phyloP scores from a whole-genome alignment of 495 filamentous ascomycete genomes.

The Pyronema omphalodes region DNA sequence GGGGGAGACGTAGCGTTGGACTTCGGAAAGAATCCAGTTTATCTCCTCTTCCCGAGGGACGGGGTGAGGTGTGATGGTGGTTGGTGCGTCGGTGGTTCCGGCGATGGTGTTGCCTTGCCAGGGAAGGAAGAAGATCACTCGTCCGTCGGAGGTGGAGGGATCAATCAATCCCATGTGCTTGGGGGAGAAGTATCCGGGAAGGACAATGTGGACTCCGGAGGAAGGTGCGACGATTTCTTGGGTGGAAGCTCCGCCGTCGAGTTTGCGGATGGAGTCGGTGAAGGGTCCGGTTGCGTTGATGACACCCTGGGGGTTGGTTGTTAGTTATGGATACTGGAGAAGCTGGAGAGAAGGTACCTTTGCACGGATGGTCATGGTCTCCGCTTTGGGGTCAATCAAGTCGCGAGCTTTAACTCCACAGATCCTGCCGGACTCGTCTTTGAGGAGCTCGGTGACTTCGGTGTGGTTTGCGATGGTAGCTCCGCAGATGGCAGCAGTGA shows the following conservation, averaged over 20 bases:
- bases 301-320: constrained; percentile 40
- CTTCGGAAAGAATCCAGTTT: constrained; percentile 86
- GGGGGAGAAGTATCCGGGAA: constrained; percentile 90
- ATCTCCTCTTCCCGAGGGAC: constrained; percentile 85
- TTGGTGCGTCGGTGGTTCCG: constrained; percentile 82
- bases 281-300: constrained; percentile 97
- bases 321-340: not conserved
- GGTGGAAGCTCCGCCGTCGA: constrained; percentile 36
- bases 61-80: constrained; percentile 63
- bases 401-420: constrained; percentile 67
- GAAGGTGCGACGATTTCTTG: constrained; percentile 67
- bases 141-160: constrained; percentile 79
- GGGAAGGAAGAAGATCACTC: constrained; percentile 97
- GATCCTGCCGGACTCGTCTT: constrained; percentile 60
- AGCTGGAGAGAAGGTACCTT: constrained; percentile 24
- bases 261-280: constrained; percentile 78
- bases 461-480: constrained; percentile 83
- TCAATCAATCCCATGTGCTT: constrained; percentile 85
- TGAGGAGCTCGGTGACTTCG: constrained; percentile 69
- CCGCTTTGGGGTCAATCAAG: constrained; percentile 39
- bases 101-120: constrained; percentile 99
- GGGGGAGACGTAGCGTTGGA: constrained; percentile 73
- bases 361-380: constrained; percentile 57
- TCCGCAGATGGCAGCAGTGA: constrained; percentile 90
- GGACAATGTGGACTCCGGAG: constrained; percentile 84